These are phyloP conservation scores for Trichoderma breve DNA, from an alignment of 2,329 filamentous ascomycete genomes.

Conservation along the genomic window DNA sequence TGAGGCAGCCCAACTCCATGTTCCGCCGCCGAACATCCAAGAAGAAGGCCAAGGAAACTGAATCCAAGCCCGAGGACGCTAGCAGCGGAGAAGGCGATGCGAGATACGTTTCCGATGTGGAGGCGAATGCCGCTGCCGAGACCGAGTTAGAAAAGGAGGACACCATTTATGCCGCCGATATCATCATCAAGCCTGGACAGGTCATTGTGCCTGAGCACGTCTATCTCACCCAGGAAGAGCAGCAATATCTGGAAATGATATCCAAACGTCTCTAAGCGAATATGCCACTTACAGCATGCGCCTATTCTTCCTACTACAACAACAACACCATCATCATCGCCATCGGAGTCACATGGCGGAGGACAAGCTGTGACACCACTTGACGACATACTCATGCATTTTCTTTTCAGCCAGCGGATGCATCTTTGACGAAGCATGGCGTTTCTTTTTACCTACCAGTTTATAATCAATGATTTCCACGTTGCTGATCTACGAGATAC, in stretches of 20 bases:
- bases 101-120: constrained; percentile 17
- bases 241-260: constrained; percentile 37
- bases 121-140: constrained; percentile 20
- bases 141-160: constrained; percentile 21
- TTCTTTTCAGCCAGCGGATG: background rate
- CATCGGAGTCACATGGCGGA: background rate
- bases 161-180: constrained; percentile 27
- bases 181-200: constrained; percentile 37
- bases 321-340: background rate
- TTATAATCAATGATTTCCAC: background rate
- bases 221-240: constrained; percentile 39
- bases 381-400: background rate
- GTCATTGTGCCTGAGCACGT: constrained; percentile 37
- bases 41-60: background rate
- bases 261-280: constrained; percentile 33
- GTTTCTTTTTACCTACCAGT: background rate
- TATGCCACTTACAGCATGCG: background rate
- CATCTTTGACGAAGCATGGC: background rate
- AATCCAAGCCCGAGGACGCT: background rate
- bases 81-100: background rate
- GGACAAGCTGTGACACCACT: background rate
- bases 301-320: background rate
- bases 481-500: background rate
- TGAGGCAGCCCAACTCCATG: constrained; percentile 22
- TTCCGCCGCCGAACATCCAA: constrained; percentile 17